Conservation (phyloP, 2,329 filamentous ascomycete species). For the Sclerotiophoma versabilis region DNA sequence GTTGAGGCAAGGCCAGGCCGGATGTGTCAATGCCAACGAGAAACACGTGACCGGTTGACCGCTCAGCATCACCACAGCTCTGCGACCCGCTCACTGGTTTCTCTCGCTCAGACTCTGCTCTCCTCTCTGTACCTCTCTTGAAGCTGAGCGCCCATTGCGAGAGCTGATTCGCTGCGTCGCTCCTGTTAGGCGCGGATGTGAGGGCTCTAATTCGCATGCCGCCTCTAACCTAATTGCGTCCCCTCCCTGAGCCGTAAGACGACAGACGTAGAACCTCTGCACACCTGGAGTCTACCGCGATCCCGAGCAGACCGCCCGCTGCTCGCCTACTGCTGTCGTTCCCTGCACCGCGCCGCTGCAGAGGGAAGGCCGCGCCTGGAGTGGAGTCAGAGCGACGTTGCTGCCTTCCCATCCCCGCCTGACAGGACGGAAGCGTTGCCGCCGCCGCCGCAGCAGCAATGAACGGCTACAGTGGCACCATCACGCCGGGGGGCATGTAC, state of each 20-base stretch:
- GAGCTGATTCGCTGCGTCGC: slow-evolving; percentile 38
- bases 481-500: slow-evolving; percentile 71
- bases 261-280: slow-evolving; percentile 31
- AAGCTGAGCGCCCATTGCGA: slow-evolving; percentile 26
- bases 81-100: slow-evolving; percentile 27
- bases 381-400: slow-evolving; percentile 15
- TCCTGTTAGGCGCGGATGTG: slow-evolving; percentile 41
- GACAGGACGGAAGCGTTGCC: slow-evolving; percentile 16
- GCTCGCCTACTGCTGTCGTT: slow-evolving; percentile 21
- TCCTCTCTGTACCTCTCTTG: slow-evolving; percentile 19
- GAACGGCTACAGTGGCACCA: slow-evolving; percentile 59
- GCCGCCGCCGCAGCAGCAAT: slow-evolving; percentile 43
- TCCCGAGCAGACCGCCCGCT: slow-evolving; percentile 25
- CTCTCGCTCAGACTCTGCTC: slow-evolving; percentile 22
- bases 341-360: slow-evolving; percentile 21
- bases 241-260: slow-evolving; percentile 37
- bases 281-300: slow-evolving; percentile 26
- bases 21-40: slow-evolving; percentile 19
- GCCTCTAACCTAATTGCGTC: slow-evolving; percentile 45
- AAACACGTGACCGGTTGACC: slow-evolving; percentile 24
- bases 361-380: slow-evolving; percentile 26
- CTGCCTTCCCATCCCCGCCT: slow-evolving; percentile 17
- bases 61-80: slow-evolving; percentile 28
- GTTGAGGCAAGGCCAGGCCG: slow-evolving; percentile 20
- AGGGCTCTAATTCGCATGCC: slow-evolving; percentile 44